A percentile compares a stretch with the other conserved stretches of the same genome.
phyloP scores from a whole-genome alignment of 2,329 filamentous ascomycete genomes.

The Monosporascus sp. region DNA sequence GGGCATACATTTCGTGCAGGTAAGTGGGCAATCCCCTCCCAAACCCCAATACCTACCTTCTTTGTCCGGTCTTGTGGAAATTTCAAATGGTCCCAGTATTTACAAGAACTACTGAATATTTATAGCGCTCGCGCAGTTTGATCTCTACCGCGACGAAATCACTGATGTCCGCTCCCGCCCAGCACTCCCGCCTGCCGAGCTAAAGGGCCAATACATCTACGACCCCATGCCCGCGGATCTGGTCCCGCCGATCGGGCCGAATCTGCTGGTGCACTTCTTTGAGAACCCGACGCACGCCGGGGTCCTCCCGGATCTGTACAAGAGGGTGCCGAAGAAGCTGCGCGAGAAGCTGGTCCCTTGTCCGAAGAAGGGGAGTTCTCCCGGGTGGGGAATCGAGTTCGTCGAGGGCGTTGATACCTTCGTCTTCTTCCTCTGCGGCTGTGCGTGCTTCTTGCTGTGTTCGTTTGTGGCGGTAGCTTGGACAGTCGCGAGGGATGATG shows the following conservation, averaged over 20 bases:
- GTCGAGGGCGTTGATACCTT: conserved; percentile 20
- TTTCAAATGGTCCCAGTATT: no score
- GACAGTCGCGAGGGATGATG: conserved; percentile 14
- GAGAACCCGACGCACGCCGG: conserved; percentile 22
- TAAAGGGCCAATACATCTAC: conserved; percentile 16
- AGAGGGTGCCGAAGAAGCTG: conserved; percentile 22
- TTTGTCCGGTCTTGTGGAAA: no score
- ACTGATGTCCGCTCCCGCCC: conserved; percentile 10
- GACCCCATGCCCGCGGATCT: conserved; percentile 18
- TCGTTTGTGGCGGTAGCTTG: conserved; percentile 16
- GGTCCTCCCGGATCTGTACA: conserved; percentile 13
- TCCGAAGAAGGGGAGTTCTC: conserved; percentile 13
- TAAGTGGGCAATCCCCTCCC: neutral
- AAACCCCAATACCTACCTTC: no score
- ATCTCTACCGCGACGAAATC: conserved; percentile 9
- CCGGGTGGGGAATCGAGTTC: conserved; percentile 24
- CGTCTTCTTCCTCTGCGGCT: conserved; percentile 13
- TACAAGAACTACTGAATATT: neutral
- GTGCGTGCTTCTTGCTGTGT: conserved; percentile 12
- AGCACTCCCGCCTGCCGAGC: conserved; percentile 4
- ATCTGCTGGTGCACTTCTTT: conserved; percentile 21
- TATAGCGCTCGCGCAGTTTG: conserved; percentile 5
- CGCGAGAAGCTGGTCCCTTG: conserved; percentile 17
- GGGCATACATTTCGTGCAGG: conserved; percentile 10
- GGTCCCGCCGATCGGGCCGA: conserved; percentile 20